Base-by-base conservation (phyloP, 1,284 basidiomycete genomes). In the Waitea zeae region DNA sequence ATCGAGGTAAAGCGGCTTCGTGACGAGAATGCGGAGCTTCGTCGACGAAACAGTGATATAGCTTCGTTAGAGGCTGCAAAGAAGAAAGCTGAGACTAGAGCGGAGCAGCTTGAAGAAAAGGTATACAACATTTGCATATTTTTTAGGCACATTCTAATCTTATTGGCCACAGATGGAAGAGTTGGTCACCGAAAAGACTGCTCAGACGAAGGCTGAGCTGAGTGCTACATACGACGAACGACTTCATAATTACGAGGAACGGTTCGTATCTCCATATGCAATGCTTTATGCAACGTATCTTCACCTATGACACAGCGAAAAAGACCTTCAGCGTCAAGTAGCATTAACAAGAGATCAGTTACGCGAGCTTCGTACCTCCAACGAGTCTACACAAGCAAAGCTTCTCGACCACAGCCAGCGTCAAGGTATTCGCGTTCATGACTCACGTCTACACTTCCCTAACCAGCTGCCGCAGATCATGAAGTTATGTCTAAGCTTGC, bases 141-240 rank as follows among this genome's bases (percentile, higher is more conserved):
- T 39, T 6, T 33, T 20, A 30, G 41, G 53, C 14, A 38, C 45
- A 31, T 15, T 12, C 20, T 9, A 20, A 19, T 4, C 7, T 4
- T 29, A 17, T 34, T 17, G 22, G 11, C 22, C 28, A 17, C 43
- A 88, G 79, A 93, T 96, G 84, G 89, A 96, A 20, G 75, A 81
- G 28, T 61, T 87, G 54, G 82, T 96, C 37, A 67, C 73, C 40
- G 87, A 93, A 44, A 76, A 79, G 45, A 78, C 93, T 12, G 61
- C 64, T 0, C 82, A 87, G 52, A 92, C 95, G 55, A 88, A 95
- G 61, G 89, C 87, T 39, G 92, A 96, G 56, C 62, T 96, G 9
- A 87, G 92, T 43, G 93, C 93, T 13, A 89, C 86, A 4, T 96
- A 95, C 46, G 92, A 97, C 46, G 93, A 98, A 59, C 78, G 81